Evolutionary conservation across 2,329 filamentous ascomycete genomes (phyloP), one percentile per base, ranked within the genome.

Genomic region (Uncinocarpus reesii): DNA sequence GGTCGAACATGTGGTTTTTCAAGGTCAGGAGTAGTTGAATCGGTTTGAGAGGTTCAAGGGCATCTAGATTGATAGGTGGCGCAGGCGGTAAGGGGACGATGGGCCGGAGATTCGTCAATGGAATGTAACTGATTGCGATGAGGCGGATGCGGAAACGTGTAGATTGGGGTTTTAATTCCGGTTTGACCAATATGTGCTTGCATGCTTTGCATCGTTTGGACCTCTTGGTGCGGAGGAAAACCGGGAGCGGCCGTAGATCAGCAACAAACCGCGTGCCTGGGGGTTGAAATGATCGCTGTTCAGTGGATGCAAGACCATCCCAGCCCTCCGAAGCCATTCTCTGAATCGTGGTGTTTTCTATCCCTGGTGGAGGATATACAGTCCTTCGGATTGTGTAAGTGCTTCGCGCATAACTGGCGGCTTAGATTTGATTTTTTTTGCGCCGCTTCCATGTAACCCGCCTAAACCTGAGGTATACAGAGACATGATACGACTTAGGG

Each of bases 111-210:
- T 80, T 78, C 52, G 95, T 80, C 51, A 80, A 81, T 0, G 92
- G 92, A 53, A 98, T 86, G 67, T 93, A 90, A 62, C 83, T 87
- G 48, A 83, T 78, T 18, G 92, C 93, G 4, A 96, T 81, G 0
- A 96, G 77, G 47, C 86, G 84, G 65, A 98, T 95, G 59, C 90
- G 85, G 76, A 92, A 96, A 24, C 89, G 83, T 5, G 85, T 92
- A 45, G 84, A 90, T 40, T 81, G 80, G 26, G 94, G 82, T 66
- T 96, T 98, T 51, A 82, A 79, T 66, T 98, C 92, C 11, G 90
- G 92, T 64, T 94, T 93, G 52, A 87, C 85, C 57, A 98, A 83
- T 62, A 96, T 95, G 69, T 96, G 90, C 10, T 92, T 83, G 68
- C 92, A 98, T 8, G 83, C 78, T 43, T 86, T 84, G 66, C 92